Conservation (phyloP, 768 basidiomycete genomes). For the Punctularia strigosozonata region DNA sequence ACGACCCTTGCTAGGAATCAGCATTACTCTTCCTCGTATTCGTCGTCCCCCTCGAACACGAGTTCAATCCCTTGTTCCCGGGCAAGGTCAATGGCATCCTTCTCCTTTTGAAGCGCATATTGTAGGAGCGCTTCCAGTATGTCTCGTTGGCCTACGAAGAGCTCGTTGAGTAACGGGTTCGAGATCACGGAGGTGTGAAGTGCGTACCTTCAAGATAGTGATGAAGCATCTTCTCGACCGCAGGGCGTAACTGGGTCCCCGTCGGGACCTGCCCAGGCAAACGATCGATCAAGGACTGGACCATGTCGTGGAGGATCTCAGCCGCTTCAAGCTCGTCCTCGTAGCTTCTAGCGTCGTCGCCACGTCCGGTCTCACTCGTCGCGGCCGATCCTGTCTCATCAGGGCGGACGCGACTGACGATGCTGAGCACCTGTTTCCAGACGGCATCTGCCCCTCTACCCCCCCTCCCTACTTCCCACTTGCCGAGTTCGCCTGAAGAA, state of each 20-base stretch:
- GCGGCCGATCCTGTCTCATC: slow-evolving; percentile 15
- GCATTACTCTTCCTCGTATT: slow-evolving; percentile 3
- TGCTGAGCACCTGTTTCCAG: too few relatives aligned
- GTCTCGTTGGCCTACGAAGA: slow-evolving; percentile 9
- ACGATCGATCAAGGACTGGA: slow-evolving; percentile 33
- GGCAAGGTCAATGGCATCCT: slow-evolving; percentile 34
- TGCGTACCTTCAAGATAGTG: slow-evolving; percentile 55
- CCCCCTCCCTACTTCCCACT: too few relatives aligned
- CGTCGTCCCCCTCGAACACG: slow-evolving; percentile 28
- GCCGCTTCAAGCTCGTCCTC: slow-evolving; percentile 64
- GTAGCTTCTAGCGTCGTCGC: slow-evolving; percentile 15
- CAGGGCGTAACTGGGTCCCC: slow-evolving; percentile 28
- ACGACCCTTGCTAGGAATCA: too few relatives aligned
- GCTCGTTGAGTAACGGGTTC: not conserved
- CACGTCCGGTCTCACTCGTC: slow-evolving; percentile 8
- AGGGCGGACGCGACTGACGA: slow-evolving; percentile 23
- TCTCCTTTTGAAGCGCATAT: slow-evolving; percentile 36
- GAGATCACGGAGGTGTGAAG: not conserved
- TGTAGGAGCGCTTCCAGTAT: slow-evolving; percentile 29
- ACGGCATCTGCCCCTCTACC: too few relatives aligned
- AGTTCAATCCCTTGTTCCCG: slow-evolving; percentile 41
- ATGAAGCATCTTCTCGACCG: slow-evolving; percentile 53
- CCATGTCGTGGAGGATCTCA: slow-evolving; percentile 57
- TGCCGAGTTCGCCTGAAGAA: slow-evolving; percentile 21
- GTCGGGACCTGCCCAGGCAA: slow-evolving; percentile 24